Conservation (phyloP, 2,329 filamentous ascomycete species). For the Colletotrichum sp. region DNA sequence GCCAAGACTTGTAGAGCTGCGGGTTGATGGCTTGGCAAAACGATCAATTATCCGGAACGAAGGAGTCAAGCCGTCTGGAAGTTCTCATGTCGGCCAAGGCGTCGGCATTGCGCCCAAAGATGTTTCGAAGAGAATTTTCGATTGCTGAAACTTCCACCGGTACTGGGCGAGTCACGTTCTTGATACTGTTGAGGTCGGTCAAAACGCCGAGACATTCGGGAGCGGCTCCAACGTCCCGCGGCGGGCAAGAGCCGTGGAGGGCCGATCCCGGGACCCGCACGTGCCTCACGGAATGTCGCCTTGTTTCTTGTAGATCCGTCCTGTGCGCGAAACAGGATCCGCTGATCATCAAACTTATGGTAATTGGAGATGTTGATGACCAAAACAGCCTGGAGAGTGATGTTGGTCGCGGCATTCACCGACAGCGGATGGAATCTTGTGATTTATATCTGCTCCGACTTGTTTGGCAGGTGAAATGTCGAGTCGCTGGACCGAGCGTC, state of each 20-base stretch:
- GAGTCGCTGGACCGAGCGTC: neutral
- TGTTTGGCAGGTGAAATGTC: neutral
- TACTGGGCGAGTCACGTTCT: neutral
- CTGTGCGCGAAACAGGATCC: conserved; percentile 5
- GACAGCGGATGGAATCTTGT: neutral
- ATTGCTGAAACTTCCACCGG: neutral
- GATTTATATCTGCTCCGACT: neutral
- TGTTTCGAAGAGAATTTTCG: neutral
- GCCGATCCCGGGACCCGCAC: conserved; percentile 9
- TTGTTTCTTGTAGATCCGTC: conserved; percentile 9
- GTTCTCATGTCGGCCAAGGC: neutral
- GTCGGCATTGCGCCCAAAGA: neutral
- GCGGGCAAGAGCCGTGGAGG: neutral
- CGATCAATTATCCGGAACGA: neutral
- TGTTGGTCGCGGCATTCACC: neutral
- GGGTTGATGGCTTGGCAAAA: neutral
- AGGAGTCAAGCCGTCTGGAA: neutral
- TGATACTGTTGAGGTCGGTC: neutral
- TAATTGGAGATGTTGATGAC: neutral
- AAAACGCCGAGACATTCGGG: neutral
- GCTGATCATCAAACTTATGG: neutral
- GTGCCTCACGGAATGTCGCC: neutral
- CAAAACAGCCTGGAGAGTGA: neutral
- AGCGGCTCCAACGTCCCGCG: neutral
- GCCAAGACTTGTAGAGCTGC: neutral